Base-by-base conservation (phyloP, 2,329 filamentous ascomycete species). In the Cercospora sp. region DNA sequence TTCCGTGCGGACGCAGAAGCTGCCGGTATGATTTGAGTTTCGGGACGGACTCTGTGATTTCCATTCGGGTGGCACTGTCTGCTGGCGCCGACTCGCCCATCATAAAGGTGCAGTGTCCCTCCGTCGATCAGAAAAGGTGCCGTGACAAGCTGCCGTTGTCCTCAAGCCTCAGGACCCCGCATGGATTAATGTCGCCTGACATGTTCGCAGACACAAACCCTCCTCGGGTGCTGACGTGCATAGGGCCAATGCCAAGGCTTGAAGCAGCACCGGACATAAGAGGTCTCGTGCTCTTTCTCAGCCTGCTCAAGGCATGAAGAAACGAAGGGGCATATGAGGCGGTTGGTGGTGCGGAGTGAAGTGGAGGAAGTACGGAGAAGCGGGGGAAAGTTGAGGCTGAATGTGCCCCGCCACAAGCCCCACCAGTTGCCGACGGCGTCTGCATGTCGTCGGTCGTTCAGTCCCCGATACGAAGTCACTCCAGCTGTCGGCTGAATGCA, bases 401-500 rank as follows among this genome's bases (percentile, higher is more conserved):
- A 28, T 23, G 23, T 55, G 10, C 48, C 48, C 48, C 45, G 10
- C 45, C 45, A 48, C 45, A 4, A 8, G 48, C 48, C 48, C 4
- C 48, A 28, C 4, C 23, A 5, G 8, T 48, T 23, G 45, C 45
- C 45, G 45, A 48, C 45, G 20, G 45, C 18, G 5, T 12, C 48
- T 23, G 48, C 12, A 5, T 53, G 48, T 53, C 48, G 48, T 55
- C 48, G n/a, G 23, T 59, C n/a, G 28, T n/a, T 20, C n/a, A 59
- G n/a, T 59, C 55, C 55, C 31, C 55, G 55, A 36, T 4, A 59
- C 55, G 55, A 23, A 23, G 30, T 28, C 48, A n/a, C 45, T 51
- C 48, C 20, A 18, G 55, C n/a, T 36, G 55, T 59, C 55, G 55
- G 55, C 55, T 59, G 55, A 59, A 59, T 59, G 55, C 48, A 28